These are phyloP conservation scores for Rhytidhysteron rufulum DNA, from an alignment of 2,329 filamentous ascomycete species.

Conservation along the genomic window DNA sequence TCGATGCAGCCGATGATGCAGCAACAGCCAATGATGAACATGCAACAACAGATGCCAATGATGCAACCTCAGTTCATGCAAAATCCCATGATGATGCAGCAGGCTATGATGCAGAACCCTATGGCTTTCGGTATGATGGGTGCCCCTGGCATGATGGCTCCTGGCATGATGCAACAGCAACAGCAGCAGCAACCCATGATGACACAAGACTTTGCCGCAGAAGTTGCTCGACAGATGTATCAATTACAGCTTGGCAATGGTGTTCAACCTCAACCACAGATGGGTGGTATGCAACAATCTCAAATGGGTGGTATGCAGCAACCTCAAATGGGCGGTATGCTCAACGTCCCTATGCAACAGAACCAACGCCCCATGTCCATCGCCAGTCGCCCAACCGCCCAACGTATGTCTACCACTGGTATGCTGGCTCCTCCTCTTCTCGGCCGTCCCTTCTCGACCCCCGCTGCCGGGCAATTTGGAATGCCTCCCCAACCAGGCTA, in stretches of 20 bases:
- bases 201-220: conserved; percentile 22
- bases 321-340: conserved; percentile 3
- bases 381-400: conserved; percentile 12
- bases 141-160: neutral
- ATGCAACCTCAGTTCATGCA: conserved; percentile 22
- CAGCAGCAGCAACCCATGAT: conserved; percentile 12
- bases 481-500: conserved; percentile 52
- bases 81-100: too few relatives aligned
- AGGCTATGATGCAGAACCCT: conserved; percentile 41
- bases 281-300: neutral
- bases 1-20: conserved; percentile 10
- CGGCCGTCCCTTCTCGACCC: conserved; percentile 24
- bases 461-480: conserved; percentile 20
- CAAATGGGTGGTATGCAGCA: neutral
- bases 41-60: conserved; percentile 73
- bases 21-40: conserved; percentile 83
- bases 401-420: conserved; percentile 2
- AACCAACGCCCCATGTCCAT: conserved; percentile 46
- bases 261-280: neutral
- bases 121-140: conserved; percentile 44
- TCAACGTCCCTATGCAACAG: conserved; percentile 22
- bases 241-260: conserved; percentile 16
- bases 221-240: conserved; percentile 12
- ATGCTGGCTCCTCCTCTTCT: conserved; percentile 27
- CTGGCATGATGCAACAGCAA: conserved; percentile 24